Evolutionary conservation across 2,329 filamentous ascomycete species (phyloP).

Genomic region (Pleoardoris graminearum): DNA sequence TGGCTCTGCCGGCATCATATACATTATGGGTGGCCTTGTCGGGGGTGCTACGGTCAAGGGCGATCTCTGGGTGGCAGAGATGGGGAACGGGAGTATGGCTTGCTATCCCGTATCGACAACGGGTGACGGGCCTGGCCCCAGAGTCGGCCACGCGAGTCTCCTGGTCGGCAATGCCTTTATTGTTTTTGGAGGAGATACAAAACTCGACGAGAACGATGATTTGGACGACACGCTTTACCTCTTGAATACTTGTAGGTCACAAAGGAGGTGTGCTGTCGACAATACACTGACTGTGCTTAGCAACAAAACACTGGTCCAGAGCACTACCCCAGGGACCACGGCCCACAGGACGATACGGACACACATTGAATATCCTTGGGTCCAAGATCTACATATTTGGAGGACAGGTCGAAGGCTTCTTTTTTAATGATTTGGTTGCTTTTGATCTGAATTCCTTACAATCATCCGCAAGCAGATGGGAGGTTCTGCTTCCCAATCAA

Average conservation of each 20-base stretch:
- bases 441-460: conserved; percentile 96
- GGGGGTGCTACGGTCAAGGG: conserved; percentile 95
- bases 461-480: conserved; percentile 89
- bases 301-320: conserved; percentile 96
- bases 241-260: conserved; percentile 86
- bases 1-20: conserved; percentile 96
- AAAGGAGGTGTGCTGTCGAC: neutral
- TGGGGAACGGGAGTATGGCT: conserved; percentile 75
- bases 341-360: conserved; percentile 89
- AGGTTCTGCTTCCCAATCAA: conserved; percentile 76
- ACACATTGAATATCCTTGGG: conserved; percentile 92
- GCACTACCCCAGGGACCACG: conserved; percentile 84
- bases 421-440: conserved; percentile 95
- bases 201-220: conserved; percentile 88
- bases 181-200: conserved; percentile 97
- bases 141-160: conserved; percentile 91
- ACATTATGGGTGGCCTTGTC: conserved; percentile 95
- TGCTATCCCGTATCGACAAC: conserved; percentile 92
- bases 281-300: conserved; percentile 55
- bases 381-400: conserved; percentile 98
- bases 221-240: conserved; percentile 95
- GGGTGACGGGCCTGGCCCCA: conserved; percentile 88
- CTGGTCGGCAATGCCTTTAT: conserved; percentile 98
- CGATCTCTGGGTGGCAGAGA: conserved; percentile 97
- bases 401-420: conserved; percentile 94